phyloP scores from a whole-genome alignment of 495 filamentous ascomycete species.

The Bryoglossum gracile region DNA sequence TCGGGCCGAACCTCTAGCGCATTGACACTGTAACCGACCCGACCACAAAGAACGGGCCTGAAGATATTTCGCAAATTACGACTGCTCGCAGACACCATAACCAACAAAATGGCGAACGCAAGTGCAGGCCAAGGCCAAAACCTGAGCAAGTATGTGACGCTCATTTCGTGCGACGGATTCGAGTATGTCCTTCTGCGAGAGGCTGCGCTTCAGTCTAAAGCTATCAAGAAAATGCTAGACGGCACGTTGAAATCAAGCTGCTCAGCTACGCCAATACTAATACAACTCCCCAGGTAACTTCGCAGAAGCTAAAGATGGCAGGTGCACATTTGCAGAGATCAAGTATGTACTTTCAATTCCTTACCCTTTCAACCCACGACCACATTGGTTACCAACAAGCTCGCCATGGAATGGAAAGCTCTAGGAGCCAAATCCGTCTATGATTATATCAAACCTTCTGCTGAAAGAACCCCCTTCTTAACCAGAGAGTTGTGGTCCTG shows the following conservation, averaged over 20 bases:
- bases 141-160: constrained; percentile 64
- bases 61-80: too few species aligned
- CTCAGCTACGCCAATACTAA: not conserved
- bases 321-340: constrained; percentile 63
- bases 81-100: too few species aligned
- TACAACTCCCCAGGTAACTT: constrained; percentile 51
- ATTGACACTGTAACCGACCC: too few species aligned
- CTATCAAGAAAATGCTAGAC: constrained; percentile 80
- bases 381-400: not conserved
- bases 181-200: constrained; percentile 81
- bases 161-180: constrained; percentile 80
- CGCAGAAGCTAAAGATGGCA: constrained; percentile 56
- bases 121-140: constrained; percentile 8
- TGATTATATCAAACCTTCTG: constrained; percentile 24
- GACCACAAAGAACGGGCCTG: too few species aligned
- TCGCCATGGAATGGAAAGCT: not conserved
- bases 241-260: constrained; percentile 41
- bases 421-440: constrained; percentile 4
- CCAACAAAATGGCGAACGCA: constrained; percentile 2
- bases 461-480: constrained; percentile 23
- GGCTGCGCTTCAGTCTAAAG: constrained; percentile 64
- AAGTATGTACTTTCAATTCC: constrained; percentile 43
- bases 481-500: constrained; percentile 29
- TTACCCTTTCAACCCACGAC: too few species aligned
- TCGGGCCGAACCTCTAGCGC: too few species aligned